Evolutionary conservation across 2,329 filamentous ascomycete species (phyloP).

Genomic region (Ceratocystis papillata): DNA sequence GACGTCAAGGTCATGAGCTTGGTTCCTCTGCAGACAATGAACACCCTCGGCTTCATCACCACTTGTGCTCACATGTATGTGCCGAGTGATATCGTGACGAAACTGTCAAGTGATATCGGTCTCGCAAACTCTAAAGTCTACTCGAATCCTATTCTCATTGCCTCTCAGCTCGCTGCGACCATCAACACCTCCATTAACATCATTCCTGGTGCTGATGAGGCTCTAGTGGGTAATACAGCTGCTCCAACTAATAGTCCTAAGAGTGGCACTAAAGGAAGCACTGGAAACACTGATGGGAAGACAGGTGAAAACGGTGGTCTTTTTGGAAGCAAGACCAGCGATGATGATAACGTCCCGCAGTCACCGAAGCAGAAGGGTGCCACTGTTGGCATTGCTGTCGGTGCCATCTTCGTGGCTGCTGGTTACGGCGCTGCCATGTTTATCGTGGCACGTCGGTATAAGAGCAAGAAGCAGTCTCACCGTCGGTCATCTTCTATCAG

Average conservation of each 20-base stretch:
- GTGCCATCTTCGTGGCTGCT: constrained; percentile 64
- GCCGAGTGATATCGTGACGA: constrained; percentile 56
- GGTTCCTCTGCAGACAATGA: constrained; percentile 62
- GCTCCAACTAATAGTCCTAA: constrained; percentile 29
- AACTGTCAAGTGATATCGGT: constrained; percentile 57
- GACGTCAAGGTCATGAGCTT: constrained; percentile 60
- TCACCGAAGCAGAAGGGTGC: constrained; percentile 52
- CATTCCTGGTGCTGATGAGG: constrained; percentile 37
- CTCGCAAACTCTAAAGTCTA: constrained; percentile 66
- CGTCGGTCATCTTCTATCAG: constrained; percentile 64
- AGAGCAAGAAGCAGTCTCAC: constrained; percentile 70
- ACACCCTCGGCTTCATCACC: constrained; percentile 63
- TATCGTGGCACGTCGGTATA: constrained; percentile 79
- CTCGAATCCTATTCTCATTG: constrained; percentile 54
- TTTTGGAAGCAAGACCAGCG: constrained; percentile 32
- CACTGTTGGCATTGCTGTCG: constrained; percentile 60
- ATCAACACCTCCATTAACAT: constrained; percentile 78
- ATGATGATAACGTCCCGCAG: constrained; percentile 40
- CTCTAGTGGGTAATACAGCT: constrained; percentile 32
- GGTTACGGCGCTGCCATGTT: constrained; percentile 95
- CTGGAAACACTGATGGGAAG: constrained; percentile 8
- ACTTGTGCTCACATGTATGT: constrained; percentile 62
- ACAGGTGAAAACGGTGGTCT: constrained; percentile 17
- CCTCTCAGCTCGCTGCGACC: constrained; percentile 61
- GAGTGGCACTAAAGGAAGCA: neutral